Percentiles rank a stretch among this genome's conserved stretches.
Conservation (phyloP, 768 basidiomycete species). For the Tricholoma sp. region DNA sequence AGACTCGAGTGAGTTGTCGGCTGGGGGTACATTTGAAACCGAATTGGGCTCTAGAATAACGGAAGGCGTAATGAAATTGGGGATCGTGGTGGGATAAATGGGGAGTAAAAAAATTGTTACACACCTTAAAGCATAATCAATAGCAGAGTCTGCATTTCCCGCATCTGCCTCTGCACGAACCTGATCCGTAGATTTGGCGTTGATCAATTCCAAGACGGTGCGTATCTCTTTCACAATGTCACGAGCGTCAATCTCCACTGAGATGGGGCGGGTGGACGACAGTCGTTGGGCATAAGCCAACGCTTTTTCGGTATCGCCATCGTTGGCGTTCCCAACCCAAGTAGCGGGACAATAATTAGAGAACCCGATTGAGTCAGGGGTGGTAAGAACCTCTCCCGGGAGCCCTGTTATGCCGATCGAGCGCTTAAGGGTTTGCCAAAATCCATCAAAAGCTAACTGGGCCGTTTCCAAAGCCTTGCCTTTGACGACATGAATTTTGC, state of each 20-base stretch:
- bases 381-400: not conserved
- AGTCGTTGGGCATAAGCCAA: conserved; percentile 5
- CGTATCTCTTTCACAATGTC: not conserved
- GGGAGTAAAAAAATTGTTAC: not conserved
- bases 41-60: conserved; percentile 4
- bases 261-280: not conserved
- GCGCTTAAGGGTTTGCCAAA: conserved; percentile 5
- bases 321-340: conserved; percentile 1
- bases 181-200: not conserved
- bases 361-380: conserved; percentile 8
- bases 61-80: not conserved
- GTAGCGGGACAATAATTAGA: not conserved
- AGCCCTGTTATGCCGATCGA: conserved; percentile 2
- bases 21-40: conserved; percentile 11
- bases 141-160: conserved; percentile 9
- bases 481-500: conserved; percentile 17
- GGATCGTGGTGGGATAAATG: not conserved
- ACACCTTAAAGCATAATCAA: conserved; percentile 15
- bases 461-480: not conserved
- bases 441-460: conserved; percentile 5
- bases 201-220: conserved; percentile 2
- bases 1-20: conserved; percentile 7
- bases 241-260: not conserved
- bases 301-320: conserved; percentile 1
- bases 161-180: conserved; percentile 14